These are phyloP conservation scores for Fusarium succisae DNA, from an alignment of 2,329 filamentous ascomycete genomes.

Conservation along the genomic window DNA sequence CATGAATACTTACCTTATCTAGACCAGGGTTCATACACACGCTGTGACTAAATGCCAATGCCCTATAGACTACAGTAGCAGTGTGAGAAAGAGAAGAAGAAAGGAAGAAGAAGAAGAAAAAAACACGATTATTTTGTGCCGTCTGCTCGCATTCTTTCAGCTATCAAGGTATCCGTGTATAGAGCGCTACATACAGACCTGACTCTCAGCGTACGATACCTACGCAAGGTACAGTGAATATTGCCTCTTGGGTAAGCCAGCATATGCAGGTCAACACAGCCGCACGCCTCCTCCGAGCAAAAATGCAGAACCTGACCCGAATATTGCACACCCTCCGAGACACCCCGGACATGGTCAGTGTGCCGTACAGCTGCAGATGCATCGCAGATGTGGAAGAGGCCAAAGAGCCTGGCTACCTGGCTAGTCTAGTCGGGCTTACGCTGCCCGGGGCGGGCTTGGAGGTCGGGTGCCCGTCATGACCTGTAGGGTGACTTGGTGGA, in stretches of 20 bases:
- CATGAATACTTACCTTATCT: not conserved
- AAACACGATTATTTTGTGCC: not conserved
- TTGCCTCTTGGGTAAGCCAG: slow-evolving; percentile 32
- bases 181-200: not conserved
- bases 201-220: not conserved
- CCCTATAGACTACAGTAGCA: not conserved
- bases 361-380: slow-evolving; percentile 35
- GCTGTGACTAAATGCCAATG: slow-evolving; percentile 13
- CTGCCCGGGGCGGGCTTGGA: not conserved
- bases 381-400: slow-evolving; percentile 18
- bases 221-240: slow-evolving; percentile 4
- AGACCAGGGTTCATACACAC: slow-evolving; percentile 7
- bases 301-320: not conserved
- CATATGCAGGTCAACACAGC: slow-evolving; percentile 38
- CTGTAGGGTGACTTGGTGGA: not conserved
- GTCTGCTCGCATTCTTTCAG: slow-evolving; percentile 16
- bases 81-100: not conserved
- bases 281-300: slow-evolving; percentile 36
- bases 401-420: not conserved
- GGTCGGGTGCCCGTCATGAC: not conserved
- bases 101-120: not conserved
- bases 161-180: slow-evolving; percentile 10
- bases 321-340: slow-evolving; percentile 21
- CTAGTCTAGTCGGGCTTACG: not conserved
- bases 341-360: slow-evolving; percentile 34